Evolutionary conservation across 108 stramenopile species (phyloP), one percentile per base, ranked within the genome.

Genomic region (Schizochytrium sp.): DNA sequence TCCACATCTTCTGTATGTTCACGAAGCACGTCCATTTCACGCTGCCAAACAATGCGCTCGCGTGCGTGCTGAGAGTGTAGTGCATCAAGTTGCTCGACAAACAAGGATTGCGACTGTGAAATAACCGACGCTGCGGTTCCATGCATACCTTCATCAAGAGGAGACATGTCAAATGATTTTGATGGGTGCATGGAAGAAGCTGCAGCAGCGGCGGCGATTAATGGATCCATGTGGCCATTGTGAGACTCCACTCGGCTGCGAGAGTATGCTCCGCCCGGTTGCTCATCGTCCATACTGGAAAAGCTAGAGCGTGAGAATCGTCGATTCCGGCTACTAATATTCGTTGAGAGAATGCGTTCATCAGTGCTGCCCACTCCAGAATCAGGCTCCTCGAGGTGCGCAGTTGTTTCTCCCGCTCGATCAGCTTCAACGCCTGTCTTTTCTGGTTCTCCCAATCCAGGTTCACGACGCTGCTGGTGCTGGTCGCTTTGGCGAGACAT

Each of bases 41-140:
- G 76, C 28, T 83, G 76, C 76, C 76, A 83, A 47, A 17, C 10
- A 5, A 83, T 53, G 15, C 76, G 76, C 0, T 83, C 76, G 28
- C 76, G 76, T 7, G 76, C 76, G n/a, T 83, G 76, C 50, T 49
- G 53, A n/a, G 50, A 19, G 53, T 40, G 76, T 5, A 83, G 47
- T 5, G 28, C 50, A 28, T 83, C 76, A 40, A 83, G 76, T 28
- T 83, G 76, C 28, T 83, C 76, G 2, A 83, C 76, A 28, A 83
- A 83, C 2, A 3, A 53, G 55, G 76, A 83, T 10, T 83, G 47
- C 53, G 76, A 83, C 47, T 49, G 76, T 53, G 72, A 72, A 8
- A 44, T 7, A 38, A 69, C 2, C 12, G 0, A 28, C 64, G 28
- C 28, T 12, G 19, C 64, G 28, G 42, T 69, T 38, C 44, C 64